Conservation (phyloP, 805 yeast species). For the Zygotorulaspora sp. region DNA sequence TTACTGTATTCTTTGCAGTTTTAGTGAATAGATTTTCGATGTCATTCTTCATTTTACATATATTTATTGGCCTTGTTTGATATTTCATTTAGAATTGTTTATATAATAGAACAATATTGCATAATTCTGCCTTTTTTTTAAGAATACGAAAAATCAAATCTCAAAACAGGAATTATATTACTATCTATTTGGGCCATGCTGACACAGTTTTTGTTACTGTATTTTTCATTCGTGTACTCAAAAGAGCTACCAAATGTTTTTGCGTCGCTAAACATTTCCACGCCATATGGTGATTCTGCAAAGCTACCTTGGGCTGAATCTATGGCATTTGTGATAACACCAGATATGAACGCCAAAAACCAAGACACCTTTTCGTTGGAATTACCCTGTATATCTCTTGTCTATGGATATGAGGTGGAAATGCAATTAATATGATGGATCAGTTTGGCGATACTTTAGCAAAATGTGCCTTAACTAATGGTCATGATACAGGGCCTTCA, state of each 20-base stretch:
- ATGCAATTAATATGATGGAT: not conserved
- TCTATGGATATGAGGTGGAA: not conserved
- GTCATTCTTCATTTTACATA: too few species aligned
- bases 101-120: too few species aligned
- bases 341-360: not conserved
- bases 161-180: too few species aligned
- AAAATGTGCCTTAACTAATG: not conserved
- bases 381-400: not conserved
- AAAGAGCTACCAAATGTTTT: not conserved
- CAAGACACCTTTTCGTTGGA: not conserved
- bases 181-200: too few species aligned
- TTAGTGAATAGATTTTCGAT: too few species aligned
- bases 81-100: too few species aligned
- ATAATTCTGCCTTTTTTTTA: too few species aligned
- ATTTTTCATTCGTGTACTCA: too few species aligned
- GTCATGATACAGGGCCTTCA: not conserved
- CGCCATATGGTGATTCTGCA: not conserved
- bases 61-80: too few species aligned
- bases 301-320: not conserved
- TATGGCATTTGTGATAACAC: not conserved
- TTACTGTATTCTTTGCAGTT: too few species aligned
- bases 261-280: not conserved
- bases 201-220: too few species aligned
- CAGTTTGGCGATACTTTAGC: not conserved
- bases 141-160: too few species aligned